Percentiles rank a stretch among this genome's conserved stretches.
phyloP scores from a whole-genome alignment of 1,139 yeast species.

The Geotrichum fermentans region DNA sequence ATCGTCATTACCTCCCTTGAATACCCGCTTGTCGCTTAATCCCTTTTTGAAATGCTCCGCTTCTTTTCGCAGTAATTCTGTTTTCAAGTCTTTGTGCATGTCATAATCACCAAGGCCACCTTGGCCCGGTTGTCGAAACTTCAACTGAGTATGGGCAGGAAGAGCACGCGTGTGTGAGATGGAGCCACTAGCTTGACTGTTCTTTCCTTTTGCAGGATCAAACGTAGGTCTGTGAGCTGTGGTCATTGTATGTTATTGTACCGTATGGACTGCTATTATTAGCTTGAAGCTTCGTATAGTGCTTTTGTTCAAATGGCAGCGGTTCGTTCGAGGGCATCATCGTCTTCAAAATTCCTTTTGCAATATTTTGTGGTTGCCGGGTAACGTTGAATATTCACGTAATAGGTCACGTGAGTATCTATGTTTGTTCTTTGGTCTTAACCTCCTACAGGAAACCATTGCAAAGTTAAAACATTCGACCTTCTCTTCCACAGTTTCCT shows the following conservation, averaged over 20 bases:
- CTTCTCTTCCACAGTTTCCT: too few relatives aligned
- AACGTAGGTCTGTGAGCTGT: conserved; percentile 88
- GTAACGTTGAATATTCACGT: too few relatives aligned
- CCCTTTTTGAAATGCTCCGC: conserved; percentile 13
- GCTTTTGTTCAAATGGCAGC: too few relatives aligned
- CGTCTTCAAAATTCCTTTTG: too few relatives aligned
- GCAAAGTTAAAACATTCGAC: too few relatives aligned
- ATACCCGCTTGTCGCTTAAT: conserved; percentile 8
- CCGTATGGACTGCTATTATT: too few relatives aligned
- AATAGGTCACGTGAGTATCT: too few relatives aligned
- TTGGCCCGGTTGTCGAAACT: conserved; percentile 35
- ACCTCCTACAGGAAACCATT: too few relatives aligned
- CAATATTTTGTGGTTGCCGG: too few relatives aligned
- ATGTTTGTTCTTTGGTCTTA: too few relatives aligned
- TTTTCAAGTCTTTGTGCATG: conserved; percentile 8
- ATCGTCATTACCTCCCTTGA: conserved; percentile 22
- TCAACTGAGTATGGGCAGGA: conserved; percentile 67
- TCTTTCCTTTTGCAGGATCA: conserved; percentile 77
- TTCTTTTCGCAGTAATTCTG: conserved; percentile 12
- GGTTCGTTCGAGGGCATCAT: too few relatives aligned
- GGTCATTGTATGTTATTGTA: conserved; percentile 48
- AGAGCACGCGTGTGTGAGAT: conserved; percentile 64
- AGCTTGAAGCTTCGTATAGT: too few relatives aligned
- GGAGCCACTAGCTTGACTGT: conserved; percentile 40
- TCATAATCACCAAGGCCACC: conserved; percentile 9